Evolutionary conservation across 306 rosid genomes (phyloP).

Genomic region (Vigna radiata): DNA sequence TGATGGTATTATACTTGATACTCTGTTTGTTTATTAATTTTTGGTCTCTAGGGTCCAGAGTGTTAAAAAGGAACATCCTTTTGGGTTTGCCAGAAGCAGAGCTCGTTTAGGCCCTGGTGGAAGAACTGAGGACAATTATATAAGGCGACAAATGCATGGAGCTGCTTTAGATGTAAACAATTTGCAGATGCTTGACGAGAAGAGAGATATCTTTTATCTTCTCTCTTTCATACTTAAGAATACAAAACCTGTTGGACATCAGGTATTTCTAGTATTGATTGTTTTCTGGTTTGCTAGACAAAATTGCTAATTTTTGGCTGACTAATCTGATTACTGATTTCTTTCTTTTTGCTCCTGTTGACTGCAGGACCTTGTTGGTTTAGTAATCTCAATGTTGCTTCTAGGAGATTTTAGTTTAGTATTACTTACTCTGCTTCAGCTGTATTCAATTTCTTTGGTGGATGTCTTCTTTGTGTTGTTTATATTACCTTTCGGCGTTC

Average conservation of each 20-base stretch:
- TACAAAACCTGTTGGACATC: slow-evolving; percentile 98
- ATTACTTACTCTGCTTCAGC: slow-evolving; percentile 93
- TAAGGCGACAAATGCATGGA: slow-evolving; percentile 66
- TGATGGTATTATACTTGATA: slow-evolving; percentile 10
- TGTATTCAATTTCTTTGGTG: slow-evolving; percentile 87
- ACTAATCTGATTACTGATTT: slow-evolving; percentile 35
- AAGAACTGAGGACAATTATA: slow-evolving; percentile 54
- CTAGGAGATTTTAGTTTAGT: slow-evolving; percentile 99
- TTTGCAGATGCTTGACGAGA: slow-evolving; percentile 80
- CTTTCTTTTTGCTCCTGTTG: slow-evolving; percentile 10
- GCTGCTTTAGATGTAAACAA: slow-evolving; percentile 70
- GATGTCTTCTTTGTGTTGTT: slow-evolving; percentile 91
- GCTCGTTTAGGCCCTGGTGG: slow-evolving; percentile 50
- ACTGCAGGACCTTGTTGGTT: slow-evolving; percentile 98
- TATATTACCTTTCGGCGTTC: slow-evolving; percentile 88
- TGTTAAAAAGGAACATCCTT: slow-evolving; percentile 54
- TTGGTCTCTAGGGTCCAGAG: slow-evolving; percentile 53
- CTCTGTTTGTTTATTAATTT: slow-evolving; percentile 11
- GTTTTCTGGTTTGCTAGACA: slow-evolving; percentile 31
- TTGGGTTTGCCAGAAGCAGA: slow-evolving; percentile 55
- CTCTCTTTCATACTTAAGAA: slow-evolving; percentile 90
- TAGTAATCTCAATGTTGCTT: slow-evolving; percentile 95
- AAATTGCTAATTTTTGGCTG: slow-evolving; percentile 13
- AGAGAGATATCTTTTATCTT: slow-evolving; percentile 83
- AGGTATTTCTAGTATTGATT: slow-evolving; percentile 66